These are phyloP conservation scores for Talaromyces rugulosus DNA, from an alignment of 2,329 filamentous ascomycete species.

Conservation along the genomic window DNA sequence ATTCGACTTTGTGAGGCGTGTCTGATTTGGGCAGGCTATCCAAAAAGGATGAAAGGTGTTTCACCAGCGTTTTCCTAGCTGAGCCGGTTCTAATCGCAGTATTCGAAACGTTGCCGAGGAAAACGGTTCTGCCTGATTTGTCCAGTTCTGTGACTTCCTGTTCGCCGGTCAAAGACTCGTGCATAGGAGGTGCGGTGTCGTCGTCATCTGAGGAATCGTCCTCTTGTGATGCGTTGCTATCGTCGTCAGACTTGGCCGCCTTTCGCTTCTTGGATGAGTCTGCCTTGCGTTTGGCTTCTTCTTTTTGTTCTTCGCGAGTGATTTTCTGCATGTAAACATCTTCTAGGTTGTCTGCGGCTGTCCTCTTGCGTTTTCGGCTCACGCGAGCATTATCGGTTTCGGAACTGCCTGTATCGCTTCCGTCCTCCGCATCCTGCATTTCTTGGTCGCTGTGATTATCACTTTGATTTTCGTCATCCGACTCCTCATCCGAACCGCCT, in stretches of 20 bases:
- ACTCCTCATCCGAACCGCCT: conserved; percentile 21
- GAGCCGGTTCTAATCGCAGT: conserved; percentile 77
- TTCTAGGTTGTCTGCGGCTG: conserved; percentile 44
- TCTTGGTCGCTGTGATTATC: conserved; percentile 33
- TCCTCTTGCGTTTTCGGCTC: conserved; percentile 52
- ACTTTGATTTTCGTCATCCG: conserved; percentile 30
- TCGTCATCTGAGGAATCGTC: conserved; percentile 22
- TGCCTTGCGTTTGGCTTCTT: conserved; percentile 24
- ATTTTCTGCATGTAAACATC: conserved; percentile 42
- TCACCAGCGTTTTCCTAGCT: conserved; percentile 70
- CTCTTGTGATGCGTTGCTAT: conserved; percentile 28
- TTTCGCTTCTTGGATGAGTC: conserved; percentile 38
- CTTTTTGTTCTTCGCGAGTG: conserved; percentile 39
- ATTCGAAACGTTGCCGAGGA: conserved; percentile 84
- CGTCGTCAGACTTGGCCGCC: conserved; percentile 53
- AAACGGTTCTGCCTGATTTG: conserved; percentile 85
- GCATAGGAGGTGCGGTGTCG: conserved; percentile 26
- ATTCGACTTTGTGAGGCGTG: conserved; percentile 71
- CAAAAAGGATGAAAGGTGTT: conserved; percentile 75
- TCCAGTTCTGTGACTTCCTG: conserved; percentile 59
- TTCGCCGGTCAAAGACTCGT: conserved; percentile 35
- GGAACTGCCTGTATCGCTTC: conserved; percentile 29
- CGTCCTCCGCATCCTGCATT: conserved; percentile 44
- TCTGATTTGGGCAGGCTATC: conserved; percentile 46
- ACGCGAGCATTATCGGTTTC: conserved; percentile 17